A percentile compares a stretch with the other conserved stretches of the same genome.
phyloP scores from a whole-genome alignment of 1,139 yeast species.

The Nematodospora anomalae region DNA sequence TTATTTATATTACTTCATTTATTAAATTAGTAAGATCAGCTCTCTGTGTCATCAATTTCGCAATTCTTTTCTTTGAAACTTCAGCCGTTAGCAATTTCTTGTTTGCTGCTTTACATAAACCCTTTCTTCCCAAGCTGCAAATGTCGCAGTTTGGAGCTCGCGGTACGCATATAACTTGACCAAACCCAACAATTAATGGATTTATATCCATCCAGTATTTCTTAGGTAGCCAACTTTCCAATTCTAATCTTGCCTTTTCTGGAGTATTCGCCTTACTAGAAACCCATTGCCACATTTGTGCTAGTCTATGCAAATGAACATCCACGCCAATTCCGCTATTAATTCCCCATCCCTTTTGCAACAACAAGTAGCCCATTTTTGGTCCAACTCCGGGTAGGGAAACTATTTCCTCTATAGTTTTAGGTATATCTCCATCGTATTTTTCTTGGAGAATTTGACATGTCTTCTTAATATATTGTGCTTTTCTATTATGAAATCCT shows the following conservation, averaged over 20 bases:
- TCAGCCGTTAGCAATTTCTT: conserved; percentile 38
- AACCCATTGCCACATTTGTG: conserved; percentile 84
- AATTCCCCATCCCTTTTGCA: conserved; percentile 80
- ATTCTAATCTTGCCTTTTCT: conserved; percentile 66
- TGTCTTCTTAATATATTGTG: conserved; percentile 65
- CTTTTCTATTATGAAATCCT: conserved; percentile 84
- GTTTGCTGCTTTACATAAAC: conserved; percentile 55
- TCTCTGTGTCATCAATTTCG: conserved; percentile 35
- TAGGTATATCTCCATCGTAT: conserved; percentile 68
- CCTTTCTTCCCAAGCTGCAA: conserved; percentile 57
- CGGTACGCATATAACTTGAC: conserved; percentile 84
- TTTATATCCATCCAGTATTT: conserved; percentile 82
- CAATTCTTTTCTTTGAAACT: conserved; percentile 29
- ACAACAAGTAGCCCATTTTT: conserved; percentile 82
- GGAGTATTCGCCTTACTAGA: conserved; percentile 56
- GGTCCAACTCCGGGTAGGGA: conserved; percentile 93
- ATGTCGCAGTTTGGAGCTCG: conserved; percentile 69
- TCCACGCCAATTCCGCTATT: conserved; percentile 89
- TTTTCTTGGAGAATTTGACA: conserved; percentile 52
- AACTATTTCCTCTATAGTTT: conserved; percentile 63
- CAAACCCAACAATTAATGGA: conserved; percentile 88
- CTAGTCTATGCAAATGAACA: conserved; percentile 82
- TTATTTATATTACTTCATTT: conserved; percentile 14
- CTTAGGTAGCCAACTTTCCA: conserved; percentile 74
- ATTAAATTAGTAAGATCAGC: conserved; percentile 34